These are phyloP conservation scores for Hymenoscyphus fraxineus DNA, from an alignment of 2,329 filamentous ascomycete species.

Conservation along the genomic window DNA sequence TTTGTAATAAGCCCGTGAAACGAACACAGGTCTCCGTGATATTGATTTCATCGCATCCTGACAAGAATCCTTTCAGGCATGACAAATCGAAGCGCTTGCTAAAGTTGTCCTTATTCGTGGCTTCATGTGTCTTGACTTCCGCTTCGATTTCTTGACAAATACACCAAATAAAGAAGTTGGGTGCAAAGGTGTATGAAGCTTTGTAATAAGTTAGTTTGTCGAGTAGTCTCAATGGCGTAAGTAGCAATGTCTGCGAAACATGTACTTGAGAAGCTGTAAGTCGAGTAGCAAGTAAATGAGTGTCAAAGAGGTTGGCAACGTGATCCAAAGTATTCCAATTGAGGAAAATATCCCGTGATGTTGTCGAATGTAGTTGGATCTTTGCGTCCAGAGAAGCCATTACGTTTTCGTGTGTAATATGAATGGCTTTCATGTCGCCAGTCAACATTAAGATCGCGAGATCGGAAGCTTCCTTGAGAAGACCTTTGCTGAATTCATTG, in stretches of 20 bases:
- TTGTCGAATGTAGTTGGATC: constrained; percentile 28
- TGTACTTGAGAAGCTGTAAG: constrained; percentile 44
- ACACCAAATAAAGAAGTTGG: constrained; percentile 39
- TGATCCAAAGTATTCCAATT: constrained; percentile 49
- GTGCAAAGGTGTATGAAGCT: constrained; percentile 44
- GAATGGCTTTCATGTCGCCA: constrained; percentile 48
- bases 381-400: constrained; percentile 43
- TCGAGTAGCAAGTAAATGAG: constrained; percentile 48
- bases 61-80: constrained; percentile 35
- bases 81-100: constrained; percentile 30
- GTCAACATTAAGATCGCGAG: constrained; percentile 44
- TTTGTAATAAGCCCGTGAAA: constrained; percentile 32
- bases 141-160: constrained; percentile 10
- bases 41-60: constrained; percentile 45
- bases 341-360: constrained; percentile 32
- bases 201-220: constrained; percentile 40
- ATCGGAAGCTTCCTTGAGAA: constrained; percentile 12
- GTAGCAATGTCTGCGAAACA: constrained; percentile 40
- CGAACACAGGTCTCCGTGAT: constrained; percentile 34
- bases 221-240: constrained; percentile 40
- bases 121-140: neutral
- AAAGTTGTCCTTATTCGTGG: neutral
- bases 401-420: constrained; percentile 42
- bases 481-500: neutral
- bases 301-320: constrained; percentile 48